Conservation (phyloP, 73 alveolate genomes). For the Uronychia setigera region DNA sequence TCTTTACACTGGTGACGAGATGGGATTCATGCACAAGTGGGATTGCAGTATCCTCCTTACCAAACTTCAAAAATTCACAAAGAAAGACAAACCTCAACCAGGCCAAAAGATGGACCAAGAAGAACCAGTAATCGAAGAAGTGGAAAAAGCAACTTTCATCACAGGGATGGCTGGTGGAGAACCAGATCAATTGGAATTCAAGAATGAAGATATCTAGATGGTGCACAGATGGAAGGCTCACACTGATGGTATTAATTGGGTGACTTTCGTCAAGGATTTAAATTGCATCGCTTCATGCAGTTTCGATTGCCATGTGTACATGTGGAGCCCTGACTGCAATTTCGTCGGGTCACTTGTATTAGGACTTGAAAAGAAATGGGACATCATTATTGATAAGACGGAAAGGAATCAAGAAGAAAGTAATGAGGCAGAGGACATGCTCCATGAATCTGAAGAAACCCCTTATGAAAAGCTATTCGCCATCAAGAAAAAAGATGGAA, state of each 20-base stretch:
- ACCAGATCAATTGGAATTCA: constrained; percentile 56
- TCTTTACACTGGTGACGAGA: constrained; percentile 96
- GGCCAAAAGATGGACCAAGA: constrained; percentile 22
- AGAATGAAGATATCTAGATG: constrained; percentile 52
- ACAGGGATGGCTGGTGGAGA: constrained; percentile 69
- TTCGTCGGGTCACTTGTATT: constrained; percentile 93
- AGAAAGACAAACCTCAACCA: constrained; percentile 38
- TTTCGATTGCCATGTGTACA: constrained; percentile 94
- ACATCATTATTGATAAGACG: constrained; percentile 80
- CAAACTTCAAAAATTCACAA: constrained; percentile 75
- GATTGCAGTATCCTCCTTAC: constrained; percentile 75
- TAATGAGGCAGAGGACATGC: constrained; percentile 81
- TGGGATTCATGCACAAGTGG: constrained; percentile 96
- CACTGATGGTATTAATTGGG: constrained; percentile 93
- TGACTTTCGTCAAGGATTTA: constrained; percentile 83
- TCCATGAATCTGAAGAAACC: constrained; percentile 67
- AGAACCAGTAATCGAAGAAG: neutral
- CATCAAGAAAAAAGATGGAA: constrained; percentile 39
- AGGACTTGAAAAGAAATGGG: constrained; percentile 94
- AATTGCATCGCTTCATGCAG: constrained; percentile 87
- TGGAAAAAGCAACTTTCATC: constrained; percentile 65
- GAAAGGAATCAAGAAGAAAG: constrained; percentile 71
- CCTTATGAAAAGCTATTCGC: constrained; percentile 69
- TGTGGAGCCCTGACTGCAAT: constrained; percentile 84
- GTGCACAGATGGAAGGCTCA: constrained; percentile 87